Evolutionary conservation across 2,329 filamentous ascomycete genomes (phyloP), one percentile per base, ranked within the genome.

Genomic region (Botrytis tulipae): DNA sequence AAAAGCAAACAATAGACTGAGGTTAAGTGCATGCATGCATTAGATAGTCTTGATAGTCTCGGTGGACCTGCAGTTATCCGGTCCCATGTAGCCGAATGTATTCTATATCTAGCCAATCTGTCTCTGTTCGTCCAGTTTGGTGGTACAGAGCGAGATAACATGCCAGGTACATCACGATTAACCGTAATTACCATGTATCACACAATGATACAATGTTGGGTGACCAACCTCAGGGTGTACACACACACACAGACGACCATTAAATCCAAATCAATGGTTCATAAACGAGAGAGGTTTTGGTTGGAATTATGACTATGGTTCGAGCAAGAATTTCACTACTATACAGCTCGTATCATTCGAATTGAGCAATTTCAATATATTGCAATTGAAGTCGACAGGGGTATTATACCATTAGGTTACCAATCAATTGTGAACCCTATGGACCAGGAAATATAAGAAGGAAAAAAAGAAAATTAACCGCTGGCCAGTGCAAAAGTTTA

Each of bases 331-430:
- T 14, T 12, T 51, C 29, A 59, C 57, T 37, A 29, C 12, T 14
- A 40, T 29, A 22, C 22, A 37, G 29, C 65, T 54, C 61, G 61
- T 46, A 63, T 63, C 1, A 6, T 68, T 40, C 65, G 48, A 40
- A 54, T 68, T 54, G 25, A n/a, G 29, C 35, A 54, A 40, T 68
- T 68, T 40, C 46, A 35, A 57, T 54, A 57, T 68, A 57, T 68
- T 68, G 48, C 25, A 29, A 40, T 54, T 10, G 35, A 9, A 42
- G 35, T 42, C n/a, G 18, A 42, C 65, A 42, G 32, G 65, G 48
- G 22, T 57, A 29, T n/a, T 16, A 29, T 40, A 6, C 32, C 25
- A 35, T 22, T 37, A 67, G 22, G 12, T 42, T 54, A 67, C 46
- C 46, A 67, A 67, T 54, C 32, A 67, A n/a, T 40, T 51, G 14